These are phyloP conservation scores for Prillingera fragicola DNA, from an alignment of 1,284 basidiomycete genomes.

Conservation along the genomic window DNA sequence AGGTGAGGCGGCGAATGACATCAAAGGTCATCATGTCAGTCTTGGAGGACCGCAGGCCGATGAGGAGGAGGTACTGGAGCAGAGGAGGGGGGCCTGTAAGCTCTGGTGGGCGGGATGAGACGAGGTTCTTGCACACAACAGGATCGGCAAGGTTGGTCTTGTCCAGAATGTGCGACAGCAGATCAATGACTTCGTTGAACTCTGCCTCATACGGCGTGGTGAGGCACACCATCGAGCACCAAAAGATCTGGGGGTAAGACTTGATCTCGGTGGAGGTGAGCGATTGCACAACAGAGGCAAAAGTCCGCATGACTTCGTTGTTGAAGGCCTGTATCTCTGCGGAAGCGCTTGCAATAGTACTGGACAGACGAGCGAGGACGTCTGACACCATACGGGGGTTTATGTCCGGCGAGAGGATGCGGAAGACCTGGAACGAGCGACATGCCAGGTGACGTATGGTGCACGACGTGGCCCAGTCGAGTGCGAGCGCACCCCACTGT, in stretches of 20 bases:
- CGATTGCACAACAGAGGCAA: conserved; percentile 62
- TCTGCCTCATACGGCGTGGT: conserved; percentile 78
- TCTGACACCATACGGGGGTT: conserved; percentile 69
- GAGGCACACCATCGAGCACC: conserved; percentile 76
- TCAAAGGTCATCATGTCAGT: conserved; percentile 66
- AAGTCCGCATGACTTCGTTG: conserved; percentile 72
- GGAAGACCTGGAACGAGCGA: conserved; percentile 84
- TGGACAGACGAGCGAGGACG: conserved; percentile 75
- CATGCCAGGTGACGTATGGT: conserved; percentile 81
- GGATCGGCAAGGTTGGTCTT: conserved; percentile 69
- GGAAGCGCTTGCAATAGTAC: conserved; percentile 67
- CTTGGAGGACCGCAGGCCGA: conserved; percentile 71
- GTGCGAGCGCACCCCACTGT: conserved; percentile 72
- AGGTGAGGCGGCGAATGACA: conserved; percentile 62
- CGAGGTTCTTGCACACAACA: conserved; percentile 58
- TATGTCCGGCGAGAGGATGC: conserved; percentile 69
- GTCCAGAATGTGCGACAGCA: conserved; percentile 65
- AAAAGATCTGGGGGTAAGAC: conserved; percentile 73
- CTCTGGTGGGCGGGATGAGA: conserved; percentile 63
- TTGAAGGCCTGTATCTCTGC: conserved; percentile 76
- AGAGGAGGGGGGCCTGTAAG: conserved; percentile 64
- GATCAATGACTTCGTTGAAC: conserved; percentile 63
- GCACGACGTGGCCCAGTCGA: conserved; percentile 81
- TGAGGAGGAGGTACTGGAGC: conserved; percentile 69
- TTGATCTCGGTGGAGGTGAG: conserved; percentile 58